Evolutionary conservation across 2,329 filamentous ascomycete genomes (phyloP), one percentile per base, ranked within the genome.

Genomic region (Ciborinia camelliae): DNA sequence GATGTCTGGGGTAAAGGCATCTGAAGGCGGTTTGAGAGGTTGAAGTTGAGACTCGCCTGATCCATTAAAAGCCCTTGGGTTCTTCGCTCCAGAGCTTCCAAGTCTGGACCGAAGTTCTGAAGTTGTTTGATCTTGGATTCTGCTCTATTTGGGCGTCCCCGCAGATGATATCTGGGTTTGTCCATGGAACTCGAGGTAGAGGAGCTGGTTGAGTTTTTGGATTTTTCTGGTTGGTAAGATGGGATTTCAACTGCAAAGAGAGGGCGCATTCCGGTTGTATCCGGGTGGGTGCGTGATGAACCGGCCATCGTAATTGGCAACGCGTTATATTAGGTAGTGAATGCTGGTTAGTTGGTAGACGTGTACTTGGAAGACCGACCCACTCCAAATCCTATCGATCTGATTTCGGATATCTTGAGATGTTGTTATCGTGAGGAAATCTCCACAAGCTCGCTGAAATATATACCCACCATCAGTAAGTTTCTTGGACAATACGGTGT

Each of bases 11-110:
- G 10, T 48, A 23, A 26, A 26, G 10, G 28, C 8, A 15, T 58
- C 6, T 26, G 8, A 0, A 47, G 30, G 2, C 55, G 41, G 3
- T 12, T 26, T 14, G 35, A 26, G 4, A 58, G 41, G 8, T 58
- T 47, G 14, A 47, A 35, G 15, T 58, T 58, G 12, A 58, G 55
- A 58, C 5, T 58, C 4, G 8, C 30, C n/a, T 58, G 55, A 47
- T 58, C 55, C 14, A 26, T 35, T 3, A 58, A 47, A 3, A 58
- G 41, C 30, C 9, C 43, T 12, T 47, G 55, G 30, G 55, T 37
- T 37, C 30, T 47, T 26, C 8, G 12, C 8, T 58, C 55, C 4
- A 58, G 55, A 47, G 8, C 30, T 35, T 35, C 12, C 15, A 58
- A 32, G 1, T 47, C 30, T 7, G 55, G n/a, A 35, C 28, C 30